These are phyloP conservation scores for Diplodia intermedia DNA, from an alignment of 2,329 filamentous ascomycete genomes.

Conservation along the genomic window DNA sequence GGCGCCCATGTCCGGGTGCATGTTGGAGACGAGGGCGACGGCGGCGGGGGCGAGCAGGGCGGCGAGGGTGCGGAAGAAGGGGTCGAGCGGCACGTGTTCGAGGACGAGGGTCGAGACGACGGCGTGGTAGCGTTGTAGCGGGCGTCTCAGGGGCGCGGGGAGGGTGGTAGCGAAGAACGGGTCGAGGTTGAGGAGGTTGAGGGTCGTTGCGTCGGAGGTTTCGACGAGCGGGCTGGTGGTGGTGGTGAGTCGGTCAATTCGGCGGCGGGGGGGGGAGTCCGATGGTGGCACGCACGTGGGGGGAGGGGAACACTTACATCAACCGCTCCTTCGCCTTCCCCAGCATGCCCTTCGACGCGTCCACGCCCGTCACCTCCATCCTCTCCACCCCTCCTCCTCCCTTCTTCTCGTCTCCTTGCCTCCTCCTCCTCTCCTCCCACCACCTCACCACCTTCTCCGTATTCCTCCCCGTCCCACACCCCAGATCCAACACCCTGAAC, in stretches of 20 bases:
- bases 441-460: conserved; percentile 59
- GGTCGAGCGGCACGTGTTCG: conserved; percentile 64
- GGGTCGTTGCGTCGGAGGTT: background rate
- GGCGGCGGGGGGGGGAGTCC: no score
- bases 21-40: conserved; percentile 68
- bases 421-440: conserved; percentile 10
- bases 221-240: background rate
- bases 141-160: background rate
- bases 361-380: conserved; percentile 59
- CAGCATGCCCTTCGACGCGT: conserved; percentile 65
- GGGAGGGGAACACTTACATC: background rate
- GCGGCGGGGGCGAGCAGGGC: conserved; percentile 55
- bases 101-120: conserved; percentile 69
- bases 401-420: no score
- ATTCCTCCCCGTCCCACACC: conserved; percentile 70
- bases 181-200: conserved; percentile 8
- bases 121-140: conserved; percentile 47
- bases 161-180: background rate
- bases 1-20: conserved; percentile 70
- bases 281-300: no score
- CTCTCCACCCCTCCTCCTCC: conserved; percentile 10
- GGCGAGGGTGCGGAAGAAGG: conserved; percentile 58
- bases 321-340: conserved; percentile 53
- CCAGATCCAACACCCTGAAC: conserved; percentile 64
- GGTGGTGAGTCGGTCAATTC: no score